Evolutionary conservation across 257 asterid genomes (phyloP), one percentile per base, ranked within the genome.

Genomic region (Oldenlandia corymbosa): DNA sequence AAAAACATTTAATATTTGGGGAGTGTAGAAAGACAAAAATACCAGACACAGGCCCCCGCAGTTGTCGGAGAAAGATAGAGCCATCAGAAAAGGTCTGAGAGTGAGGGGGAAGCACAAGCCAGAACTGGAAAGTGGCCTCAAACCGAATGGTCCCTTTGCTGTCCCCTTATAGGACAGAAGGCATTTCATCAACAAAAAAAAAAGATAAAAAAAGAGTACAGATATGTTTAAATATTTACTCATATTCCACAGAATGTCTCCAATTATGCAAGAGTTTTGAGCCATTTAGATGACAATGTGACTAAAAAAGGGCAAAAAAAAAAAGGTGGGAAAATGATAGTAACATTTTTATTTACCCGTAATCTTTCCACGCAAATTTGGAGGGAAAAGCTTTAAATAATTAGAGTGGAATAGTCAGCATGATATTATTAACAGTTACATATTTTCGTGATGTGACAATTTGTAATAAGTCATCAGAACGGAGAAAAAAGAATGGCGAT

Each of bases 41-140:
- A 79, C 81, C 83, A 70, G 87, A 85, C 95, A 85, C 16, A 76
- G 92, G 92, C 81, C 91, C 92, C 92, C 84, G 67, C 70, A n/a
- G 10, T 7, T 87, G 95, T 84, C 87, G 71, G 62, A 77, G 43
- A 74, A 70, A 79, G 75, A 60, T 78, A 66, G 55, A 55, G 77
- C 71, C 83, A 73, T 73, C 39, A 71, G 72, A 58, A 80, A 69
- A 69, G 78, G 76, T 64, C 30, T 49, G 13, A 43, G 73, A n/a
- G n/a, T n/a, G n/a, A n/a, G n/a, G n/a, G n/a, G n/a, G 77, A 67
- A 72, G 75, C 80, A 72, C 72, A 75, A 72, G 58, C 67, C 70
- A 80, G 66, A 71, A 70, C 43, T 64, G 59, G 65, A 73, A 78
- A 80, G 66, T 78, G 87, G 81, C 83, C 74, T 76, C 62, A 65